Percentiles rank a stretch among this genome's conserved stretches.
Evolutionary conservation across 129 eudicot genomes (phyloP).

Genomic region (Logfia minima): DNA sequence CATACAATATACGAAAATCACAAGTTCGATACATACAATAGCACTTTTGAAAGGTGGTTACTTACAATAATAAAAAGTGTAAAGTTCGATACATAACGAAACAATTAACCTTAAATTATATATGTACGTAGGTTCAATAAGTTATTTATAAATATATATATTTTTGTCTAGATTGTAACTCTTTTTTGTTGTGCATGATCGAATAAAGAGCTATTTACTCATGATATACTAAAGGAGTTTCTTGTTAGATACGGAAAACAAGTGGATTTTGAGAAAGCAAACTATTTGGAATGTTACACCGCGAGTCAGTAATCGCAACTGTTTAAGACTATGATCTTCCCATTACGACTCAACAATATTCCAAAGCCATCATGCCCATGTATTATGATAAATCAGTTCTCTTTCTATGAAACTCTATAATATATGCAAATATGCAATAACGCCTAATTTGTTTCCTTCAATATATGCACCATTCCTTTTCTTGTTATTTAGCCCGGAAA

Average conservation of each 20-base stretch:
- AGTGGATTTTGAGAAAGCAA: conserved; percentile 58
- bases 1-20: too few species aligned
- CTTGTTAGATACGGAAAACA: conserved; percentile 70
- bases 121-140: too few species aligned
- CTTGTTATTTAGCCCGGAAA: background rate
- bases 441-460: too few species aligned
- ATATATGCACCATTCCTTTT: background rate
- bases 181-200: background rate
- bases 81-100: too few species aligned
- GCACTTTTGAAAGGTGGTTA: too few species aligned
- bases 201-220: conserved; percentile 50
- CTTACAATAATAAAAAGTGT: too few species aligned
- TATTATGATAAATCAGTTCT: conserved; percentile 56
- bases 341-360: conserved; percentile 60
- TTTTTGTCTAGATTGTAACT: background rate
- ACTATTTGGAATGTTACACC: conserved; percentile 63
- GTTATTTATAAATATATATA: background rate
- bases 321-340: conserved; percentile 75
- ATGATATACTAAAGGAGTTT: conserved; percentile 55
- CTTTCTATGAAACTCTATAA: background rate
- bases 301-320: conserved; percentile 52
- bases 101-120: too few species aligned
- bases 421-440: too few species aligned
- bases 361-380: conserved; percentile 57
- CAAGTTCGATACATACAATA: too few species aligned